Percentiles rank a stretch among this genome's conserved stretches.
Evolutionary conservation across 768 basidiomycete species (phyloP).

Genomic region (Macrolepiota fuliginosa): DNA sequence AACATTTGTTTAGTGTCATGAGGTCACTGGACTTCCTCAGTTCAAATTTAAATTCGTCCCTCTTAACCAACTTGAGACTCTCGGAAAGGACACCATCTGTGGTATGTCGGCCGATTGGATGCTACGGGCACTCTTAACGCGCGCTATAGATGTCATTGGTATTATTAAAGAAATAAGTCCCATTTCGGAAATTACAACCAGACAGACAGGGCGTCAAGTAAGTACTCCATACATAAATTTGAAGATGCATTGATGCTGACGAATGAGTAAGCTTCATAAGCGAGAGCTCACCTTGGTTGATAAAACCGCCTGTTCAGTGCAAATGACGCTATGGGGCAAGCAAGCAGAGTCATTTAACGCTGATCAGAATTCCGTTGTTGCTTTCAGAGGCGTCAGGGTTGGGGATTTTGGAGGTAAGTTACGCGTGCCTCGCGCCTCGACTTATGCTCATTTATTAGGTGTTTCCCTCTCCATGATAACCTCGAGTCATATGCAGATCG

Average conservation of each 20-base stretch:
- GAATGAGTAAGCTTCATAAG: conserved; percentile 64
- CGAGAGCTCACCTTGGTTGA: conserved; percentile 91
- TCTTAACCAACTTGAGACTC: conserved; percentile 57
- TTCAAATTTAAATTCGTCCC: conserved; percentile 82
- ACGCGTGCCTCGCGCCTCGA: conserved; percentile 30
- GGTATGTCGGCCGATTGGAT: conserved; percentile 49
- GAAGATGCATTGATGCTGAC: not conserved
- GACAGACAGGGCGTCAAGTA: conserved; percentile 69
- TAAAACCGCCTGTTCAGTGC: conserved; percentile 69
- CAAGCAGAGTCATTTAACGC: conserved; percentile 81
- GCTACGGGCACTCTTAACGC: conserved; percentile 11
- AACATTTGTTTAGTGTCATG: conserved; percentile 62
- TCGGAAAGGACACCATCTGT: conserved; percentile 78
- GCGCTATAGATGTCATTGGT: conserved; percentile 74
- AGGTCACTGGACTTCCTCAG: conserved; percentile 70
- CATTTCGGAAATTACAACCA: conserved; percentile 69
- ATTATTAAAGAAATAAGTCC: conserved; percentile 78
- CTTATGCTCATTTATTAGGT: conserved; percentile 39
- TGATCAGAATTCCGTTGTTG: conserved; percentile 67
- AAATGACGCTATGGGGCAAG: conserved; percentile 94
- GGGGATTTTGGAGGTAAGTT: conserved; percentile 56
- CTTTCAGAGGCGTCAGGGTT: conserved; percentile 92
- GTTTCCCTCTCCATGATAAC: conserved; percentile 83
- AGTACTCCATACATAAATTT: conserved; percentile 9
- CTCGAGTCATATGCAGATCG: conserved; percentile 76